Evolutionary conservation across 768 basidiomycete genomes (phyloP).

Genomic region (Tephrocybe sp.): DNA sequence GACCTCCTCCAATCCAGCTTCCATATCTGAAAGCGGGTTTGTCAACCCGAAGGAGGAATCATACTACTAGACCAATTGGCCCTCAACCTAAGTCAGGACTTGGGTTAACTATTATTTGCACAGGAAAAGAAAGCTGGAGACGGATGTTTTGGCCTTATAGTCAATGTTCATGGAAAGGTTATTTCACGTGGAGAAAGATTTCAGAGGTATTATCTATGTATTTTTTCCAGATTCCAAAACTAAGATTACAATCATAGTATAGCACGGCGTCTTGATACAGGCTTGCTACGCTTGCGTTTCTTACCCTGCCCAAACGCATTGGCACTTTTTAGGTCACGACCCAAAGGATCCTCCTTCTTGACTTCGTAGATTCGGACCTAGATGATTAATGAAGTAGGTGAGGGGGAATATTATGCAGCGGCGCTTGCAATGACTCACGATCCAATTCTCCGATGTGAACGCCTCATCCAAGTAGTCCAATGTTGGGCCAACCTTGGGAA

Average conservation of each 20-base stretch:
- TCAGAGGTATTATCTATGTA: too few relatives aligned
- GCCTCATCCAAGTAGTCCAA: conserved; percentile 95
- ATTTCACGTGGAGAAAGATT: too few relatives aligned
- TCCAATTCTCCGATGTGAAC: conserved; percentile 99
- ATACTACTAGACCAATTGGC: too few relatives aligned
- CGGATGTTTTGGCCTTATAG: too few relatives aligned
- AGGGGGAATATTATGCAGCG: conserved; percentile 2
- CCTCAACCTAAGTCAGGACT: too few relatives aligned
- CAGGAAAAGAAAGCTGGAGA: too few relatives aligned
- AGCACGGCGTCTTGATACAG: conserved; percentile 57
- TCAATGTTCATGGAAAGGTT: too few relatives aligned
- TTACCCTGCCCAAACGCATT: conserved; percentile 85
- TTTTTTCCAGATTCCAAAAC: background rate
- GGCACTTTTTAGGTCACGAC: conserved; percentile 86
- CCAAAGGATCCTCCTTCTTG: conserved; percentile 89
- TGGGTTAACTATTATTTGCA: too few relatives aligned
- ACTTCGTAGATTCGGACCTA: conserved; percentile 93
- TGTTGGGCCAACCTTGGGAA: conserved; percentile 77
- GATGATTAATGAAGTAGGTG: conserved; percentile 2
- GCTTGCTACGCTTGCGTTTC: conserved; percentile 83
- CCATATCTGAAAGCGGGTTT: too few relatives aligned
- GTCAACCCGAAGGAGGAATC: too few relatives aligned
- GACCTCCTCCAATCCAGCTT: too few relatives aligned
- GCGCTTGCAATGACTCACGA: conserved; percentile 51
- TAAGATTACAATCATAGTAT: conserved; percentile 10